A percentile compares a stretch with the other conserved stretches of the same genome.
Conservation (phyloP, 306 rosid species). For the Trifolium fragiferum region DNA sequence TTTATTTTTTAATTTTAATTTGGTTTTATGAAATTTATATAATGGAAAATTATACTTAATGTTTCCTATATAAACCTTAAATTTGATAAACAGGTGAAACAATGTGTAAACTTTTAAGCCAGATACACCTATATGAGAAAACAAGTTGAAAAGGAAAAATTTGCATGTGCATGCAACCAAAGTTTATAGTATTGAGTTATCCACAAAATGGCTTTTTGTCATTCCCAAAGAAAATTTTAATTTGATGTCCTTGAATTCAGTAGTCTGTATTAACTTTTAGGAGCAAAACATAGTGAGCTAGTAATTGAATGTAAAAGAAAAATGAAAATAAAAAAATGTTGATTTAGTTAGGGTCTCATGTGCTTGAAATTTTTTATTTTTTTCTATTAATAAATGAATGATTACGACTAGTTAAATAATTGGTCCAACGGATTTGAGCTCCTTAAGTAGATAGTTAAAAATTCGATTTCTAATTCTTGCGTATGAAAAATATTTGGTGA, state of each 20-base stretch:
- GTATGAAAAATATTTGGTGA: too few relatives aligned
- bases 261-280: conserved; percentile 38
- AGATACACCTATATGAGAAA: background rate
- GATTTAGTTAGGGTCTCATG: too few relatives aligned
- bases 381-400: too few relatives aligned
- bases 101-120: background rate
- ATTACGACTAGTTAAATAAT: too few relatives aligned
- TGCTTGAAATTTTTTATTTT: too few relatives aligned
- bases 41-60: background rate
- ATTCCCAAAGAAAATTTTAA: conserved; percentile 30
- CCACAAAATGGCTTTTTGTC: conserved; percentile 32
- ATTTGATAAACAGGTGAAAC: background rate
- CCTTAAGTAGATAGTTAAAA: too few relatives aligned
- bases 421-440: too few relatives aligned
- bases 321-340: too few relatives aligned
- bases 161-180: conserved; percentile 43
- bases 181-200: background rate
- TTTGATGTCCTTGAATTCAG: conserved; percentile 18
- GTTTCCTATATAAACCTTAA: background rate
- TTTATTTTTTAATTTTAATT: background rate
- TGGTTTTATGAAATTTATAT: background rate
- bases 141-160: background rate
- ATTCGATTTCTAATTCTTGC: too few relatives aligned
- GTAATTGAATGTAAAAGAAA: too few relatives aligned
- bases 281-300: conserved; percentile 36